A percentile compares a stretch with the other conserved stretches of the same genome.
phyloP scores from a whole-genome alignment of 2,329 filamentous ascomycete genomes.

The Ophiosphaerella korrae region DNA sequence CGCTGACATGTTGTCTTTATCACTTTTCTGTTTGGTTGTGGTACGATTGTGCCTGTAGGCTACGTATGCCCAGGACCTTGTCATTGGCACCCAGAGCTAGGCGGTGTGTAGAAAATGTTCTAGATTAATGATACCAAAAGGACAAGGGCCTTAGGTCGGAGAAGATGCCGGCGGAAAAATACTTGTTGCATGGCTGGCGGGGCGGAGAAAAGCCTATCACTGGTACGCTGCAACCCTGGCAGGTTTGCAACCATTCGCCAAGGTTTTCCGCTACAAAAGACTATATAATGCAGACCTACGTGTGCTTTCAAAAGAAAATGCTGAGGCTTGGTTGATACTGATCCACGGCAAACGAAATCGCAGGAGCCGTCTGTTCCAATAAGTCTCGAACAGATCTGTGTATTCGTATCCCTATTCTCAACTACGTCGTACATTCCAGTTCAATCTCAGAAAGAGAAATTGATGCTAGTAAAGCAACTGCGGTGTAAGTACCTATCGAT shows the following conservation, averaged over 20 bases:
- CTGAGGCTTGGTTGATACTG: too few relatives aligned
- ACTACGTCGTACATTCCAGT: too few relatives aligned
- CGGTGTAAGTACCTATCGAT: too few relatives aligned
- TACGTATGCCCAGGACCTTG: constrained; percentile 37
- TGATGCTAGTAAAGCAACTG: too few relatives aligned
- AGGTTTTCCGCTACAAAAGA: constrained; percentile 4
- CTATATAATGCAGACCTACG: too few relatives aligned
- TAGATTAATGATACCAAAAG: constrained; percentile 23
- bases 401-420: too few relatives aligned
- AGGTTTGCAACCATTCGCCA: constrained; percentile 1
- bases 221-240: background rate
- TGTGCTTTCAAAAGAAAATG: too few relatives aligned
- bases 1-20: constrained; percentile 16
- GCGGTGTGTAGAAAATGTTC: constrained; percentile 9
- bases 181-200: constrained; percentile 12
- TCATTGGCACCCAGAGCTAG: constrained; percentile 9
- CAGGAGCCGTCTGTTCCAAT: too few relatives aligned
- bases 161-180: constrained; percentile 14
- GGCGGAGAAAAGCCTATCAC: constrained; percentile 14
- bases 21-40: constrained; percentile 1
- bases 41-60: constrained; percentile 12
- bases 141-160: constrained; percentile 33
- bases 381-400: too few relatives aligned
- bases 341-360: too few relatives aligned
- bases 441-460: too few relatives aligned